A percentile compares a stretch with the other conserved stretches of the same genome.
Conservation (phyloP, 202 grass and related monocot species). For the Dendrocalamus latiflorus region DNA sequence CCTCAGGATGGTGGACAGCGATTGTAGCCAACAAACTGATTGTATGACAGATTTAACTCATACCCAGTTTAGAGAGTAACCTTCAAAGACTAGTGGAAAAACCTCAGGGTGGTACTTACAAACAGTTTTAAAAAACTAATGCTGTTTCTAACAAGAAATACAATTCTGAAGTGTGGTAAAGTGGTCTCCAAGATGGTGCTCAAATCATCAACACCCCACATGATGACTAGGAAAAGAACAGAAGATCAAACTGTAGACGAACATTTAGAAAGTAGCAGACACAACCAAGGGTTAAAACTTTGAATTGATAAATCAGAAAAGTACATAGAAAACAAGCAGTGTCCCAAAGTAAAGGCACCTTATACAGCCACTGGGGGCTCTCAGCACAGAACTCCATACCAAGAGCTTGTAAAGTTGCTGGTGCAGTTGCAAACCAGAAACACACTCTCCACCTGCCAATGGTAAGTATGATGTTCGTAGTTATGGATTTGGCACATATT, state of each 20-base stretch:
- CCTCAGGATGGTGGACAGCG: neutral
- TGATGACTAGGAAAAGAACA: neutral
- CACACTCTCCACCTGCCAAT: constrained; percentile 90
- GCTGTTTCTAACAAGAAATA: neutral
- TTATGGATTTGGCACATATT: neutral
- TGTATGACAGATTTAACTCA: constrained; percentile 1
- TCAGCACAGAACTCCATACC: constrained; percentile 94
- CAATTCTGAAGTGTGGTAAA: neutral
- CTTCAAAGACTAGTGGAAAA: neutral
- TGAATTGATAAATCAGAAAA: neutral
- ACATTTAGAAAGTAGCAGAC: neutral
- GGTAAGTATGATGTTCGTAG: constrained; percentile 2
- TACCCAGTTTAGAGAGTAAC: neutral
- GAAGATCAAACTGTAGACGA: neutral
- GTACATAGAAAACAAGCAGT: constrained; percentile 9
- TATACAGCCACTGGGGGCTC: constrained; percentile 96
- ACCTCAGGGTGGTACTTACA: neutral
- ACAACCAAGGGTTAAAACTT: neutral
- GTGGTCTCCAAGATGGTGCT: neutral
- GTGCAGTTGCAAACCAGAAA: constrained; percentile 73
- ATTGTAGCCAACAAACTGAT: neutral
- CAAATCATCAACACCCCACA: neutral
- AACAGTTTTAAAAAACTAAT: neutral
- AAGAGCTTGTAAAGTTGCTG: constrained; percentile 73
- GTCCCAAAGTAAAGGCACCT: constrained; percentile 41